Base-by-base conservation (phyloP, 371 early-diverging fungal species). In the Mortierella sp. region DNA sequence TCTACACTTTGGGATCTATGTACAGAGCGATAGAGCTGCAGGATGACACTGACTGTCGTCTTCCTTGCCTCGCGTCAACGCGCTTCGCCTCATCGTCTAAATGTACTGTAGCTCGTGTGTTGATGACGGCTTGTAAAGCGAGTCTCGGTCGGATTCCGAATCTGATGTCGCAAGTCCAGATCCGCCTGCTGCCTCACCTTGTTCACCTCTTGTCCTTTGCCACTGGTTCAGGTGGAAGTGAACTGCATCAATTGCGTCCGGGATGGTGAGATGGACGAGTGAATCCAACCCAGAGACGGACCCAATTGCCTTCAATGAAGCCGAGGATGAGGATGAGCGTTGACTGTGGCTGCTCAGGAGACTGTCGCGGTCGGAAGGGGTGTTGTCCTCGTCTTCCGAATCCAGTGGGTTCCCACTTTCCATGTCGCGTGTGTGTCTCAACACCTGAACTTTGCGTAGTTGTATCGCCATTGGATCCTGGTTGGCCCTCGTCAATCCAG, bases 261-360 rank as follows among this genome's bases (percentile, higher is more conserved):
- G 61, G 5, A 67, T 67, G 13, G 68, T 61, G 27, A 54, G n/a
- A 49, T 67, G 68, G 8, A 67, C 52, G 2, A 67, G 31, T 21
- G 60, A 47, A 43, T 66, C 23, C 50, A 46, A 43, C n/a, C 42
- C n/a, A 1, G 64, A 46, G 1, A 57, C 58, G 28, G 43, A 21
- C 24, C 52, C 57, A 30, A 51, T 64, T 12, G 52, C 27, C 19
- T 16, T 26, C 2, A 45, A 34, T 9, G 54, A 41, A 8, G 23
- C 48, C 1, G 28, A 42, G 5, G 42, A 63, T 24, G 45, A 39
- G 1, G 50, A 45, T 21, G 12, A 19, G 16, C 18, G n/a, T 9
- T 64, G 28, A 5, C 21, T 53, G 45, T 56, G 30, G 23, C 23
- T 51, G 48, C 42, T 28, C 51, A 55, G 39, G 41, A 58, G 38